Conservation (phyloP, 2,329 filamentous ascomycete species). For the Ceratocystis eucalypticola region DNA sequence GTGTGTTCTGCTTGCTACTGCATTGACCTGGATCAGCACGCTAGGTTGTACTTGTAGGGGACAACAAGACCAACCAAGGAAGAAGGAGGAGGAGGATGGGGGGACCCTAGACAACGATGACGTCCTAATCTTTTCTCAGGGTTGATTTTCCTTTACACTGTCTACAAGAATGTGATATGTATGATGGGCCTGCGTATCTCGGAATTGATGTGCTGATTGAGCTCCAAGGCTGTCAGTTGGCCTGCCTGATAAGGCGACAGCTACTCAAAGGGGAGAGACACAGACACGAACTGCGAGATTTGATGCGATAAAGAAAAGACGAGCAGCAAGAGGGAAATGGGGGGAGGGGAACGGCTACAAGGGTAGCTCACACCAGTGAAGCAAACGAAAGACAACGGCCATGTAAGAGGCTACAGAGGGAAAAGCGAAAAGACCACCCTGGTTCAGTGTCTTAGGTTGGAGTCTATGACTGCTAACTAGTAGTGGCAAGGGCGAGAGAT, state of each 20-base stretch:
- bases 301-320: background rate
- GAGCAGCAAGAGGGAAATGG: background rate
- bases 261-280: background rate
- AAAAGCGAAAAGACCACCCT: background rate
- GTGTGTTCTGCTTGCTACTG: background rate
- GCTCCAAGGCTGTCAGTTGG: background rate
- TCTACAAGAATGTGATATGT: background rate
- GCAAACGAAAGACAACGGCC: background rate
- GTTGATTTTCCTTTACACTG: background rate
- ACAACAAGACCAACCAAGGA: background rate
- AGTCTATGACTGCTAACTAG: no score
- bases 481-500: background rate
- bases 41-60: background rate
- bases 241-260: background rate
- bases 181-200: background rate
- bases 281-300: conserved; percentile 3
- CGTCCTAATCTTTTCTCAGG: background rate
- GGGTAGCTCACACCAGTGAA: background rate
- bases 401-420: conserved; percentile 1
- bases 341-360: background rate
- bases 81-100: background rate
- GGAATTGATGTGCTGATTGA: background rate
- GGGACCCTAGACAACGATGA: background rate
- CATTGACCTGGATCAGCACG: background rate
- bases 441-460: no score